These are phyloP conservation scores for Talaromyces sp. DNA, from an alignment of 2,329 filamentous ascomycete species.

Conservation along the genomic window DNA sequence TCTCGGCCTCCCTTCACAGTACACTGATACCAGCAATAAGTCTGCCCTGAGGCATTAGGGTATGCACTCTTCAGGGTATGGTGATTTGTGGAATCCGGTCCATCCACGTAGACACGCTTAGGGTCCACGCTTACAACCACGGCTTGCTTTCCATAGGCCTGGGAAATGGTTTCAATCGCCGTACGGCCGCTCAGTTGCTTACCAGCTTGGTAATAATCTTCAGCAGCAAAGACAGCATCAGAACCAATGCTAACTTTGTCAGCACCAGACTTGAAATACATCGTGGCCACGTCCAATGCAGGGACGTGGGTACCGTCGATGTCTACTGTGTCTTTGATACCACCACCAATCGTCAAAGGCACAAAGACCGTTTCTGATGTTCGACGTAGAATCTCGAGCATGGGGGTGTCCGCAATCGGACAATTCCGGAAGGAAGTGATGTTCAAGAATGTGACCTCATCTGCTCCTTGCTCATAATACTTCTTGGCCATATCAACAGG, in stretches of 20 bases:
- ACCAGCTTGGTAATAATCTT: conserved; percentile 79
- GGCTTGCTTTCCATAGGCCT: conserved; percentile 92
- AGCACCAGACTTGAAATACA: conserved; percentile 96
- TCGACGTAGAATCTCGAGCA: conserved; percentile 88
- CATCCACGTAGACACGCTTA: conserved; percentile 80
- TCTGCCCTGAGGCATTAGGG: conserved; percentile 74
- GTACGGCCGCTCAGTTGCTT: conserved; percentile 75
- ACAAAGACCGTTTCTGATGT: conserved; percentile 94
- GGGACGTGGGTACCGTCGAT: conserved; percentile 83
- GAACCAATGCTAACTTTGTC: conserved; percentile 98
- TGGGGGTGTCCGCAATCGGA: conserved; percentile 86
- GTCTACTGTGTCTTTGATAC: conserved; percentile 90
- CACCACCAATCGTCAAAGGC: conserved; percentile 90
- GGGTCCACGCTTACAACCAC: conserved; percentile 96
- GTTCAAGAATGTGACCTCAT: conserved; percentile 97
- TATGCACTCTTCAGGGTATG: conserved; percentile 73
- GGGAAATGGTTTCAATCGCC: conserved; percentile 92
- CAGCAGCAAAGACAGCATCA: conserved; percentile 89
- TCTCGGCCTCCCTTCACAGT: conserved; percentile 95
- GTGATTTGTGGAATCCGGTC: conserved; percentile 69
- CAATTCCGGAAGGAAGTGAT: conserved; percentile 98
- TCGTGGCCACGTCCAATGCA: conserved; percentile 87
- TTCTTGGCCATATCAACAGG: conserved; percentile 90
- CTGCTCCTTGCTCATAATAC: conserved; percentile 96
- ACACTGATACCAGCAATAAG: conserved; percentile 94